Conservation (phyloP, 2,329 filamentous ascomycete genomes). For the Onygenales sp. region DNA sequence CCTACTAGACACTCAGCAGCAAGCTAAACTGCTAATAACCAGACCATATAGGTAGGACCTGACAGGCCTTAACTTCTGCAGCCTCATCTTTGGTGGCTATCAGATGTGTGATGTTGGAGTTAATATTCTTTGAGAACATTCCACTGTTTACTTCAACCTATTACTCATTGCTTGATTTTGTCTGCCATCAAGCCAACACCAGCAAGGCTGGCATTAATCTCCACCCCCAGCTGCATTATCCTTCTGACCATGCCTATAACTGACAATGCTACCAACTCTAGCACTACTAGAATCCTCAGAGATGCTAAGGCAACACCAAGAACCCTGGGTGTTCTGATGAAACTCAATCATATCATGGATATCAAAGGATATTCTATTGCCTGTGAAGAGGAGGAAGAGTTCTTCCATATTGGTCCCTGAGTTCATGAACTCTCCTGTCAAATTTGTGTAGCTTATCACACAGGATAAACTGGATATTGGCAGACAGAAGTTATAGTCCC, state of each 20-base stretch:
- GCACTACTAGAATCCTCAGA: constrained; percentile 56
- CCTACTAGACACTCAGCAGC: no score
- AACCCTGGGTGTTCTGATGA: constrained; percentile 71
- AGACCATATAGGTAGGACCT: no score
- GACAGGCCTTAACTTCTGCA: no score
- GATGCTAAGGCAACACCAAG: constrained; percentile 46
- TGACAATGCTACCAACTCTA: constrained; percentile 65
- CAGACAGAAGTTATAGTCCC: constrained; percentile 12
- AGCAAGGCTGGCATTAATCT: constrained; percentile 31
- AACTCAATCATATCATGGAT: constrained; percentile 61
- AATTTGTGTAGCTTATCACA: constrained; percentile 51
- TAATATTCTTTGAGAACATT: no score
- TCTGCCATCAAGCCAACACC: no score
- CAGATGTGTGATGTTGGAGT: no score
- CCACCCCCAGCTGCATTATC: constrained; percentile 60
- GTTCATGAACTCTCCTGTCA: constrained; percentile 43
- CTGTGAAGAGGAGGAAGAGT: constrained; percentile 38
- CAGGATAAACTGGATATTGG: constrained; percentile 58
- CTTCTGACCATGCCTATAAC: constrained; percentile 72
- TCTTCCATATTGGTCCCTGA: constrained; percentile 43
- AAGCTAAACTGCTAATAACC: no score
- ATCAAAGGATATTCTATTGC: constrained; percentile 41
- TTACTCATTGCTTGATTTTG: no score
- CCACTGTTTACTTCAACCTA: no score
- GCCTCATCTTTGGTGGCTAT: no score